These are phyloP conservation scores for Starmerella roubikii DNA, from an alignment of 805 yeast genomes.

Conservation along the genomic window DNA sequence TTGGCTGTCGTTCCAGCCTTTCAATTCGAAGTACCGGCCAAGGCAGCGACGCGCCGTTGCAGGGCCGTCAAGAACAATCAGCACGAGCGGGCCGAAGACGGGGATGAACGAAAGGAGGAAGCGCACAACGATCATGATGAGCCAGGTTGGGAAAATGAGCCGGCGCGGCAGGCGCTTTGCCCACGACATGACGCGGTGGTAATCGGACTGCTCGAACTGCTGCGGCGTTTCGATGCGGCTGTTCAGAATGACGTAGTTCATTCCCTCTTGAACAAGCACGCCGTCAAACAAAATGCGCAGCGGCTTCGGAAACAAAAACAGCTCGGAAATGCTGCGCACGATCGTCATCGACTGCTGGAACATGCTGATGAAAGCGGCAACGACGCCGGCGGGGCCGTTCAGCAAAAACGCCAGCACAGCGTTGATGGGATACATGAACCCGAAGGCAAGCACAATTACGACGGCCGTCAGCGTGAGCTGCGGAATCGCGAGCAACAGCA, in stretches of 20 bases:
- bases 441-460: constrained; percentile 29
- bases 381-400: constrained; percentile 39
- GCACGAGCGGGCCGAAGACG: constrained; percentile 42
- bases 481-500: constrained; percentile 34
- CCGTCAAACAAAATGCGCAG: constrained; percentile 37
- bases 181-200: constrained; percentile 26
- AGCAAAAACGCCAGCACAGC: constrained; percentile 32
- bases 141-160: constrained; percentile 32
- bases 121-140: constrained; percentile 28
- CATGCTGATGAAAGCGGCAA: constrained; percentile 34
- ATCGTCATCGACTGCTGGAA: constrained; percentile 33
- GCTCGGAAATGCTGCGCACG: constrained; percentile 32
- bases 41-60: constrained; percentile 41
- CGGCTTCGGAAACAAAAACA: constrained; percentile 36
- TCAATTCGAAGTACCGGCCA: constrained; percentile 42
- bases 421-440: constrained; percentile 34
- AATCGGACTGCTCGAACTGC: constrained; percentile 24
- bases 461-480: constrained; percentile 31
- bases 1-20: constrained; percentile 36
- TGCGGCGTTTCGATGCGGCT: constrained; percentile 25
- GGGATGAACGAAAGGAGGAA: constrained; percentile 40
- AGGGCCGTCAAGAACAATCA: constrained; percentile 40
- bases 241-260: constrained; percentile 32
- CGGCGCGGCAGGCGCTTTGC: constrained; percentile 29
- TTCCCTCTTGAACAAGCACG: constrained; percentile 33